Evolutionary conservation across 2,329 filamentous ascomycete species (phyloP), one percentile per base, ranked within the genome.

Genomic region (Fusarium humuli): DNA sequence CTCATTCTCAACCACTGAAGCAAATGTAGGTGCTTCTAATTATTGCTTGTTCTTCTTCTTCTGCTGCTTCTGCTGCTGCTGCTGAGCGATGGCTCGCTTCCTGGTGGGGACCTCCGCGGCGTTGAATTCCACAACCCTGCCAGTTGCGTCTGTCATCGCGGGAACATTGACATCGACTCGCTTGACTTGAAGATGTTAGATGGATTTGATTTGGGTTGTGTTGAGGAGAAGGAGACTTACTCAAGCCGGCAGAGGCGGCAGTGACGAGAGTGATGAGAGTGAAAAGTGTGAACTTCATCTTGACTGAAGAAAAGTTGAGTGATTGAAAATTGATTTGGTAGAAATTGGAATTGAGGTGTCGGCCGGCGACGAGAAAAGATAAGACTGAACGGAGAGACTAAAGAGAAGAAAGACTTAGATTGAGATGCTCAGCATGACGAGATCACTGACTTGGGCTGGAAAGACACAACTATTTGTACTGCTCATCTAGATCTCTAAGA

Each of bases 251-350:
- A 73, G 84, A 76, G 72, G 81, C 84, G 73, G 82, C 79, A 59
- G 83, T 79, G 77, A 81, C 79, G 67, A 88, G 77, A 67, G 84
- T 79, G 72, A 85, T 77, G 67, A 87, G 61, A 73, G 82, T 79
- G 73, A 84, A 67, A 67, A 83, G 66, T 63, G 83, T 81, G 82
- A 84, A 84, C 82, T 87, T 83, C 86, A 88, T 88, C 64, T 81
- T 87, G 83, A 79, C 76, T 72, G 41, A 42, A 40, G 54, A 32
- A 32, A 16, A 45, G 37, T 48, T 57, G 54, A 41, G 45, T 50
- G 54, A 10, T 57, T 47, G 55, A 56, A 49, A 59, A 74, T 65
- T 71, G 41, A 29, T 42, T 46, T 53, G 44, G 34, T 59, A 54
- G 40, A 44, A 45, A 12, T 71, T 56, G 70, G 77, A 72, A 76